A percentile compares a stretch with the other conserved stretches of the same genome.
phyloP scores from a whole-genome alignment of 768 basidiomycete species.

The Mycena capillaripes region DNA sequence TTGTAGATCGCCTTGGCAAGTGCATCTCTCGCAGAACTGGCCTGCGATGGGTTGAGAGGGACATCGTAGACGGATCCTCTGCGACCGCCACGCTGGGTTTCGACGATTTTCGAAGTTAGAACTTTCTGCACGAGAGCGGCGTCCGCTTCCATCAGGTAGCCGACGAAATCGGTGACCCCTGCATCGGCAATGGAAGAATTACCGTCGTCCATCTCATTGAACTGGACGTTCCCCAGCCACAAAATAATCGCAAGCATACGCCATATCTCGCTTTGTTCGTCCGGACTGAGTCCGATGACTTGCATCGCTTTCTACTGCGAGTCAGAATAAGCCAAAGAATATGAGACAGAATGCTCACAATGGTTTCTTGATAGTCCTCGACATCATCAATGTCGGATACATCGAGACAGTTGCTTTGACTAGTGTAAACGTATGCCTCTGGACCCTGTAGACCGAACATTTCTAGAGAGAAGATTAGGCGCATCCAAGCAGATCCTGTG shows the following conservation, averaged over 20 bases:
- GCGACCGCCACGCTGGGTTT: constrained; percentile 93
- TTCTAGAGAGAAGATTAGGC: constrained; percentile 63
- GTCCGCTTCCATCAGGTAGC: constrained; percentile 94
- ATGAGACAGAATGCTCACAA: constrained; percentile 64
- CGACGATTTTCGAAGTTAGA: constrained; percentile 86
- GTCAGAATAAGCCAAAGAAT: constrained; percentile 6
- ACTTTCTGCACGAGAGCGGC: constrained; percentile 86
- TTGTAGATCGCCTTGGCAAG: constrained; percentile 97
- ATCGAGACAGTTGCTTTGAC: constrained; percentile 90
- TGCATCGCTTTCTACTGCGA: constrained; percentile 87
- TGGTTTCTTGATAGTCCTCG: constrained; percentile 89
- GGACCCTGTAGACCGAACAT: constrained; percentile 96
- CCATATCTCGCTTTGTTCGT: constrained; percentile 94
- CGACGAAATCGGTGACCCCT: constrained; percentile 94
- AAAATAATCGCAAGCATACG: constrained; percentile 92
- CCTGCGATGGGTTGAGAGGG: constrained; percentile 93
- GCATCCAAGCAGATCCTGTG: not conserved
- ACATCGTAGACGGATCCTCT: constrained; percentile 98
- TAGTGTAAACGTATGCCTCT: constrained; percentile 95
- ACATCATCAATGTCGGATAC: constrained; percentile 93
- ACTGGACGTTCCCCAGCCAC: constrained; percentile 98
- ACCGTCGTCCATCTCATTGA: constrained; percentile 89
- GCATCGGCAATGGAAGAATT: constrained; percentile 87
- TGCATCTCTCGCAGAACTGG: constrained; percentile 89
- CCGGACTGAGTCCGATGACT: constrained; percentile 85